phyloP scores from a whole-genome alignment of 352 stramenopile genomes.

The Pythium aphanidermatum region DNA sequence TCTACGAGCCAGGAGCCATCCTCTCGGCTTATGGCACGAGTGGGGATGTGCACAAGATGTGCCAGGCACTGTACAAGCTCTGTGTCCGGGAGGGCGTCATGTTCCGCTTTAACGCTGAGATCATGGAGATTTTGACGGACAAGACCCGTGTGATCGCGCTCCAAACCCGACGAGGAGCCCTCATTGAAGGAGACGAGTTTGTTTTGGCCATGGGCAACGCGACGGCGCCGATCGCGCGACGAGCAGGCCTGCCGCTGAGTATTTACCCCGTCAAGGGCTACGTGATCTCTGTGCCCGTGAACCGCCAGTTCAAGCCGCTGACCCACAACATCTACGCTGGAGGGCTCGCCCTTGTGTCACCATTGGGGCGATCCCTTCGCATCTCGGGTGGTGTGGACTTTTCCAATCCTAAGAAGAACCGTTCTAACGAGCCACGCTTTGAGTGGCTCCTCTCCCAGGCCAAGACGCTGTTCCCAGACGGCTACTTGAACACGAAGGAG shows the following conservation, averaged over 20 bases:
- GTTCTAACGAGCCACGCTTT: constrained; percentile 56
- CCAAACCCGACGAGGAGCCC: constrained; percentile 66
- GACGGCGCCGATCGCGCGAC: constrained; percentile 55
- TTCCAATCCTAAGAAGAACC: constrained; percentile 55
- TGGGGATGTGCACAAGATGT: constrained; percentile 88
- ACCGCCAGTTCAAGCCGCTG: constrained; percentile 49
- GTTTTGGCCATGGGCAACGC: constrained; percentile 79
- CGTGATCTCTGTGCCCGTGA: constrained; percentile 77
- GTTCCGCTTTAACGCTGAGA: constrained; percentile 85
- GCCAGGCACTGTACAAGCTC: constrained; percentile 67
- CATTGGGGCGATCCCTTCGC: constrained; percentile 58
- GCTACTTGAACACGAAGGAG: constrained; percentile 68
- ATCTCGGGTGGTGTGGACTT: constrained; percentile 83
- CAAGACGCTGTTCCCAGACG: constrained; percentile 74
- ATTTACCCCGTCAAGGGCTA: constrained; percentile 86
- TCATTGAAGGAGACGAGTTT: constrained; percentile 86
- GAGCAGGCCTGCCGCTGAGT: constrained; percentile 64
- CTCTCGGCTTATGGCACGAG: constrained; percentile 80
- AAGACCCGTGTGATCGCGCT: constrained; percentile 71
- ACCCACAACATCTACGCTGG: constrained; percentile 82
- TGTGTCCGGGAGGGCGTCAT: constrained; percentile 82
- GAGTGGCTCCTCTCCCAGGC: constrained; percentile 73
- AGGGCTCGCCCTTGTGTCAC: constrained; percentile 67
- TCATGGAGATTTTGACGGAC: constrained; percentile 74
- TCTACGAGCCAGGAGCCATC: constrained; percentile 61